Conservation (phyloP, 306 rosid species). For the Lagenaria siceraria region DNA sequence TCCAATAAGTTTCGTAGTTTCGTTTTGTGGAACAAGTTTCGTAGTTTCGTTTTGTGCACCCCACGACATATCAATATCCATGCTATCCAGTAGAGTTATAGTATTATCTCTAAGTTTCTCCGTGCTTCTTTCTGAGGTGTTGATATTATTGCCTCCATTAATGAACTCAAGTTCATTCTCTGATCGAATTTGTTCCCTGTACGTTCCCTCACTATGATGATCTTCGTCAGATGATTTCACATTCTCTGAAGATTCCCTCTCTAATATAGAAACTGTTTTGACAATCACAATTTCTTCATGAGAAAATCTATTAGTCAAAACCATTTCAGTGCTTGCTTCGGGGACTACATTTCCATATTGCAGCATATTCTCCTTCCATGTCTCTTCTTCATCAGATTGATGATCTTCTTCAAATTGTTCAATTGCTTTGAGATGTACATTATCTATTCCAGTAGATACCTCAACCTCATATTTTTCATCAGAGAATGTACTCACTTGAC, state of each 20-base stretch:
- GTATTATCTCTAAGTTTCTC: constrained; percentile 31
- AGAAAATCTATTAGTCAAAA: constrained; percentile 13
- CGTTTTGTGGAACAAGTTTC: constrained; percentile 18
- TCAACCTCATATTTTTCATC: constrained; percentile 19
- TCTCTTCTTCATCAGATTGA: constrained; percentile 22
- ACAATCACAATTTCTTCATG: constrained; percentile 20
- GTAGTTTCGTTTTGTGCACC: constrained; percentile 12
- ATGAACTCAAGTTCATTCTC: constrained; percentile 15
- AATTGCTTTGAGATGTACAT: constrained; percentile 15
- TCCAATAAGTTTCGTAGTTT: constrained; percentile 15
- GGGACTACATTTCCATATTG: neutral
- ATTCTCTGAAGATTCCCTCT: constrained; percentile 16
- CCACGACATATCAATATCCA: constrained; percentile 17
- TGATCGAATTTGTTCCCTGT: constrained; percentile 17
- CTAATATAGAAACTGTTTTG: constrained; percentile 14
- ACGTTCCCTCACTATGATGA: constrained; percentile 18
- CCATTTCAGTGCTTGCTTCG: constrained; percentile 12
- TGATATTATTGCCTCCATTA: constrained; percentile 13
- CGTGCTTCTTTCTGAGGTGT: constrained; percentile 16
- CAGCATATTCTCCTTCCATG: constrained; percentile 4
- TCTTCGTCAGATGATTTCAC: constrained; percentile 11
- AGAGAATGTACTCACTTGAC: constrained; percentile 20
- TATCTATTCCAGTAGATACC: constrained; percentile 7
- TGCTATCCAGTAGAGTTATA: constrained; percentile 14
- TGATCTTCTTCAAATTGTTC: constrained; percentile 18